Conservation (phyloP, 2,329 filamentous ascomycete species). For the Cordyceps farinosa region DNA sequence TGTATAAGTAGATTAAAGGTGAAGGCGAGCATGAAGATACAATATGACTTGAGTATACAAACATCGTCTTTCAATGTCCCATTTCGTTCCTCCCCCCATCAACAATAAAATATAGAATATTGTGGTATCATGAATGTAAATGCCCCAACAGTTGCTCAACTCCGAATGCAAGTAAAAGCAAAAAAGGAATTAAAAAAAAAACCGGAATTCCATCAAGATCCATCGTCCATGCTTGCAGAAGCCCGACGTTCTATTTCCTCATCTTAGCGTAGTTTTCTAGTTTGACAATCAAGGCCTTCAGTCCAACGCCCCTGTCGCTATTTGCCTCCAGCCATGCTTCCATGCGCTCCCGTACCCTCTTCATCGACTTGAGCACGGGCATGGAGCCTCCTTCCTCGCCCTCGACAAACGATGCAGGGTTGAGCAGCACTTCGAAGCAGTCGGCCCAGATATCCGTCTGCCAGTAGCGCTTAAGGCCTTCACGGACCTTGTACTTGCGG, state of each 20-base stretch:
- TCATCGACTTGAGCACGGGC: conserved; percentile 71
- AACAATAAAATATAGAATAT: not conserved
- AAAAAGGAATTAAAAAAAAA: not conserved
- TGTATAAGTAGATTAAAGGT: not conserved
- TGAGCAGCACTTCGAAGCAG: conserved; percentile 81
- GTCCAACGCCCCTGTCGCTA: conserved; percentile 72
- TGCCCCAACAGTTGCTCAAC: not conserved
- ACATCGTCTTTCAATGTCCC: not conserved
- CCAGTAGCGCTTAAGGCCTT: conserved; percentile 92
- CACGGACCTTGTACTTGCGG: conserved; percentile 74
- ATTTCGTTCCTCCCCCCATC: not conserved
- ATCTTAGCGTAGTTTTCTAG: conserved; percentile 49
- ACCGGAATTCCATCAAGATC: not conserved
- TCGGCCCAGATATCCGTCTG: conserved; percentile 86
- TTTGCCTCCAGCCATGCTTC: conserved; percentile 77
- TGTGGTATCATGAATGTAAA: conserved; percentile 12
- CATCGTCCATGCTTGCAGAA: not conserved
- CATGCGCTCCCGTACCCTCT: conserved; percentile 69
- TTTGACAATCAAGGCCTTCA: conserved; percentile 67
- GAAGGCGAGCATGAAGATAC: not conserved
- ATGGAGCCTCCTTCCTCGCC: conserved; percentile 63
- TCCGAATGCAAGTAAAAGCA: not conserved
- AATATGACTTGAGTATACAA: not conserved
- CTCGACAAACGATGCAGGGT: conserved; percentile 66
- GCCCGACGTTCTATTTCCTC: conserved; percentile 26